Evolutionary conservation across 2,329 filamentous ascomycete species (phyloP), one percentile per base, ranked within the genome.

Genomic region (Tolypocladium guangdongense): DNA sequence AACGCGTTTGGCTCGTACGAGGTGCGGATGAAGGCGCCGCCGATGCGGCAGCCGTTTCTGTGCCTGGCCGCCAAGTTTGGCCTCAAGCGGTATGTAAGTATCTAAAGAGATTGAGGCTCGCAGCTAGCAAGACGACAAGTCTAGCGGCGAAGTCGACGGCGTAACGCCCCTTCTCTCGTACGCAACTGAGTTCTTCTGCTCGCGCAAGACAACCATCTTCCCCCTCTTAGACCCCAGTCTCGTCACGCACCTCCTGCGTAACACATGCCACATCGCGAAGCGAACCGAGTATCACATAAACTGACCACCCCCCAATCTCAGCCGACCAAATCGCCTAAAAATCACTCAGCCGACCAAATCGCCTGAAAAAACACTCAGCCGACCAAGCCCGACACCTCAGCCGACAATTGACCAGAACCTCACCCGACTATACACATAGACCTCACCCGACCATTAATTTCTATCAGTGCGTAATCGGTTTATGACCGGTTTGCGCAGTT

Each of bases 111-210:
- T 68, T 1, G 49, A 55, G 0, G 50, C 55, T 2, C 48, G 57
- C 2, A 32, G 46, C 4, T 20, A 22, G 4, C 20, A 22, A 45
- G 43, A 18, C 8, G 24, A 41, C 1, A 24, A 53, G 0, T 32
- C 38, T 1, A 20, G 39, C 0, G 51, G 53, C 0, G 46, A 41
- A 1, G 46, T 52, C 35, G 50, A 36, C 16, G 58, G 56, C 3
- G 55, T 60, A 1, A 66, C 65, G 4, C 68, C 67, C 7, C 56
- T 70, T 1, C 50, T 70, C 1, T 55, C 62, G 0, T 66, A 68
- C 36, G 67, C 67, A 2, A 63, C 62, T 2, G 67, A 70, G 39
- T 68, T 66, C 27, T 58, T 68, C 20, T 68, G 65, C 53, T 67
- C 66, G 0, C 61, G 67, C 11, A 62, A 64, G 43, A 65, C 64